phyloP scores from a whole-genome alignment of 2,329 filamentous ascomycete genomes.

The Grosmannia serpens region DNA sequence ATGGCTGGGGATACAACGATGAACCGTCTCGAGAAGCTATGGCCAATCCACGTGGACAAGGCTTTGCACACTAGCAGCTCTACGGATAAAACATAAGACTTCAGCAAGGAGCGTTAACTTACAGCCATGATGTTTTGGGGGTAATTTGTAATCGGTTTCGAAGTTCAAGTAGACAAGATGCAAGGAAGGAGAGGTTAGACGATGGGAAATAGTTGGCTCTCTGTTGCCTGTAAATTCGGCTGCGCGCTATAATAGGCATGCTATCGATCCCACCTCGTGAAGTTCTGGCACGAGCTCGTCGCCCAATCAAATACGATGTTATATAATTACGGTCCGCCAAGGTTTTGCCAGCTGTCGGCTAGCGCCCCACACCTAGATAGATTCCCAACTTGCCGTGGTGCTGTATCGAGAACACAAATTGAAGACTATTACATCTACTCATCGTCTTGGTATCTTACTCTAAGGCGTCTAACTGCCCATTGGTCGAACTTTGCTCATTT shows the following conservation, averaged over 20 bases:
- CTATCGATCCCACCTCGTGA: background rate
- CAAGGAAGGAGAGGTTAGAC: too few relatives aligned
- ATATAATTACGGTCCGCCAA: background rate
- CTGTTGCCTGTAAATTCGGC: background rate
- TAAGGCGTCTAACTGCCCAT: background rate
- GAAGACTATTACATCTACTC: background rate
- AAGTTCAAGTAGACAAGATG: background rate
- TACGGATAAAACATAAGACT: background rate
- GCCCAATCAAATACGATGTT: conserved; percentile 1
- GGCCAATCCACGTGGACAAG: conserved; percentile 3
- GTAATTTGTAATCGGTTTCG: too few relatives aligned
- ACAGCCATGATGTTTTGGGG: background rate
- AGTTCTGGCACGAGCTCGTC: background rate
- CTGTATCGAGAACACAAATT: background rate
- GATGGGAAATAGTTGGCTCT: background rate
- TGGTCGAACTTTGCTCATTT: conserved; percentile 18
- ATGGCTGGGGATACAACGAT: background rate
- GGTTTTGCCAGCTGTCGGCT: conserved; percentile 4
- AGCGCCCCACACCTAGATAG: background rate
- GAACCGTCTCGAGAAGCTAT: background rate
- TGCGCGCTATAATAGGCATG: background rate
- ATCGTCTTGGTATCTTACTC: too few relatives aligned
- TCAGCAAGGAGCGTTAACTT: background rate
- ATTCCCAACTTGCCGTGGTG: background rate
- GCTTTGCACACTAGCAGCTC: background rate